Base-by-base conservation (phyloP, 225 moss, liverwort and hornwort genomes). In the Neckera pumila region DNA sequence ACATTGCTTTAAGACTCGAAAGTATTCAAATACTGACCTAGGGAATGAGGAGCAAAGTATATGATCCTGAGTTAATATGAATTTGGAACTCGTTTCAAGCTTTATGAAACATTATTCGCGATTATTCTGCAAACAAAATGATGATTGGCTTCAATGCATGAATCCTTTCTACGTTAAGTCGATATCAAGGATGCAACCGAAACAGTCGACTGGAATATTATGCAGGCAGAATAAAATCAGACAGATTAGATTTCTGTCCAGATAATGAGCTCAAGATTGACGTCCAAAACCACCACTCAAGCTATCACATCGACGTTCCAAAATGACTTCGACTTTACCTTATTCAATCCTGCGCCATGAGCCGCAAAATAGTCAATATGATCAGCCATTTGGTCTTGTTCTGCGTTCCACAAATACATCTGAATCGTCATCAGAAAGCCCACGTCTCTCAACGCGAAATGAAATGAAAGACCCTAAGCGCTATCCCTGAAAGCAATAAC, bases 381-480 rank as follows among this genome's bases (percentile, higher is more conserved):
- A n/a, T 93, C 92, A 54, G 87, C 91, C 60, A 91, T 83, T 81
- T 90, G 87, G 47, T 91, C 88, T 84, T 91, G 72, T 38, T 86
- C 88, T 62, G 93, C 92, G n/a, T 91, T 84, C 90, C 91, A 91
- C 71, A 89, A 40, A 67, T 69, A 22, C 69, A 69, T n/a, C n/a
- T n/a, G n/a, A n/a, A n/a, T n/a, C n/a, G 17, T 59, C 85, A 85
- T 85, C 53, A 82, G 10, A 84, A 43, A 60, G 34, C 42, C 51
- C 38, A 33, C 8, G 53, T 66, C 65, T 33, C 34, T 38, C 23
- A 30, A 49, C 28, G 43, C 26, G 20, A 69, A n/a, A n/a, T 43
- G 56, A 43, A 23, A 20, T 65, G 45, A 65, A 81, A 78, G 56
- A 25, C 38, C 19, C 65, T 47, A 16, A 31, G 49, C 22, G 34